These are phyloP conservation scores for Tricholoma sp. DNA, from an alignment of 768 basidiomycete species.

Conservation along the genomic window DNA sequence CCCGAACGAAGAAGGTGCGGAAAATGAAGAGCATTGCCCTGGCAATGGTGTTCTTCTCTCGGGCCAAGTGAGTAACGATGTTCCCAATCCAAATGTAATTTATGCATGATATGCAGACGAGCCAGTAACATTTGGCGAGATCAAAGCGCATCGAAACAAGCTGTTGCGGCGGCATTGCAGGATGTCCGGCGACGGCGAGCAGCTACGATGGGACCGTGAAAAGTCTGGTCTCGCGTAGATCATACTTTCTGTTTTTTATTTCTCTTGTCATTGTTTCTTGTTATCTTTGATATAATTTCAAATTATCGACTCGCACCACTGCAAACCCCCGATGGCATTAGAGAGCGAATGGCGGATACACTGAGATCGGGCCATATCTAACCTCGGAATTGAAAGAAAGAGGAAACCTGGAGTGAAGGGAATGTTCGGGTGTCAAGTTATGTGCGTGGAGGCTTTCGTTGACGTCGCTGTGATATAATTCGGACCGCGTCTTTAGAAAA, in stretches of 20 bases:
- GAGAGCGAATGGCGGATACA: background rate
- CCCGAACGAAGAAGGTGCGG: slow-evolving; percentile 34
- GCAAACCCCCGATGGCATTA: background rate
- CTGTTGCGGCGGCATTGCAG: slow-evolving; percentile 59
- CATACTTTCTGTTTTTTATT: background rate
- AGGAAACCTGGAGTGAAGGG: background rate
- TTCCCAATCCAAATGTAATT: background rate
- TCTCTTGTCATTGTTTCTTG: slow-evolving; percentile 2
- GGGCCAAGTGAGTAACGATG: slow-evolving; percentile 49
- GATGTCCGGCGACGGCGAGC: slow-evolving; percentile 59
- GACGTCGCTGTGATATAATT: slow-evolving; percentile 38
- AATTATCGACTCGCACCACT: background rate
- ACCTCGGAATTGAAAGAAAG: background rate
- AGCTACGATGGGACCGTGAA: slow-evolving; percentile 14
- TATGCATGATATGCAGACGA: slow-evolving; percentile 33
- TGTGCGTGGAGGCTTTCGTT: slow-evolving; percentile 23
- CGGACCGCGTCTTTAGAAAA: slow-evolving; percentile 73
- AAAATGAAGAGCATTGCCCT: slow-evolving; percentile 54
- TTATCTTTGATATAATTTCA: background rate
- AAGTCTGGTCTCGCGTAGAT: background rate
- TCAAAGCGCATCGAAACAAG: slow-evolving; percentile 54
- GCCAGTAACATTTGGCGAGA: slow-evolving; percentile 61
- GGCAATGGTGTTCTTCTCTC: slow-evolving; percentile 59
- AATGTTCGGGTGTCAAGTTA: background rate
- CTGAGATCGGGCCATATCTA: background rate